phyloP scores from a whole-genome alignment of 2,329 filamentous ascomycete genomes.

The Chaetomium globosum region DNA sequence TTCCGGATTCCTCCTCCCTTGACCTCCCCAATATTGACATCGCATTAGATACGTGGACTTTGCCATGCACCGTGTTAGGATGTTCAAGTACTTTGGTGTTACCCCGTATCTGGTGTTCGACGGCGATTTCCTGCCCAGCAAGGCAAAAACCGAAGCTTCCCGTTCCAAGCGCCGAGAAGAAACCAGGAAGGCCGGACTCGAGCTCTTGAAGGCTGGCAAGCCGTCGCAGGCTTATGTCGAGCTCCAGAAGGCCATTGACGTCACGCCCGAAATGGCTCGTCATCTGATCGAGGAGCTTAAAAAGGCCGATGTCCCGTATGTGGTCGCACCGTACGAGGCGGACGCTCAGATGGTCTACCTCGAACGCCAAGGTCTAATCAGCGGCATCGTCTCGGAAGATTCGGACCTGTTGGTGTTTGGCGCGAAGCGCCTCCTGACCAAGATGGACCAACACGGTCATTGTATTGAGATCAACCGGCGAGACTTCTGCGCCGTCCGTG shows the following conservation, averaged over 20 bases:
- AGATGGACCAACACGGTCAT: constrained; percentile 90
- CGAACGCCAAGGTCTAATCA: constrained; percentile 79
- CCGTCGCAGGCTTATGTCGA: constrained; percentile 78
- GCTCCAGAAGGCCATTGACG: constrained; percentile 91
- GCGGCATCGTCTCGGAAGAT: constrained; percentile 92
- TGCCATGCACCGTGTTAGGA: constrained; percentile 84
- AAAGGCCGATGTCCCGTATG: constrained; percentile 74
- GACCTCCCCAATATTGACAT: constrained; percentile 26
- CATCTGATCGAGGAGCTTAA: constrained; percentile 91
- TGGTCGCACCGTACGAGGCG: constrained; percentile 96
- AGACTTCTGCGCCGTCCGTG: constrained; percentile 85
- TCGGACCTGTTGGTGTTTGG: constrained; percentile 96
- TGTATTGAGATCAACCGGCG: constrained; percentile 88
- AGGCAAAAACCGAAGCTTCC: constrained; percentile 80
- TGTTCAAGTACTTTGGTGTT: constrained; percentile 91
- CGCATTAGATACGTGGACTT: constrained; percentile 78
- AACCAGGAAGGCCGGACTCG: constrained; percentile 73
- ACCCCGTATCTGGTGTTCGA: constrained; percentile 97
- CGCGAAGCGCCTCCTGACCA: constrained; percentile 85
- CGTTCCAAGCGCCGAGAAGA: constrained; percentile 75
- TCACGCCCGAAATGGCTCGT: constrained; percentile 94
- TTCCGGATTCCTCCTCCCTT: not conserved
- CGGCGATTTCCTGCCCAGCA: constrained; percentile 92
- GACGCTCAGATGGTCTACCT: constrained; percentile 96
- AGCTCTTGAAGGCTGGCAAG: constrained; percentile 80